Evolutionary conservation across 1,284 basidiomycete genomes (phyloP).

Genomic region (Sphagnurus paluster): DNA sequence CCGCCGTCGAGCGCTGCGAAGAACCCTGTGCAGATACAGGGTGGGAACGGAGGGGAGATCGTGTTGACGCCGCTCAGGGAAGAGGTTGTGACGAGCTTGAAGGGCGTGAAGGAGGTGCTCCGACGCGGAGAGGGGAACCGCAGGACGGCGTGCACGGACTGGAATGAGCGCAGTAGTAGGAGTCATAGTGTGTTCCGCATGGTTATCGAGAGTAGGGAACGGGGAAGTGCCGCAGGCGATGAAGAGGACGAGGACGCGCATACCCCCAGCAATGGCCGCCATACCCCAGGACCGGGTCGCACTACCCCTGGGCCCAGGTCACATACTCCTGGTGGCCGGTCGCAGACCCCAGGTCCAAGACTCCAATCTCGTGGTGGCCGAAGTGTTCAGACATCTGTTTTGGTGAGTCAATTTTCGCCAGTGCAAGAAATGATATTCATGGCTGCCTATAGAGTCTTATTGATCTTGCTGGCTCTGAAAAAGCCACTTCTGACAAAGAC

Average conservation of each 20-base stretch:
- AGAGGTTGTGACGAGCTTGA: slow-evolving; percentile 89
- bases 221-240: slow-evolving; percentile 38
- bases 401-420: slow-evolving; percentile 48
- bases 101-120: slow-evolving; percentile 83
- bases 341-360: slow-evolving; percentile 59
- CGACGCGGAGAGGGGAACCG: slow-evolving; percentile 85
- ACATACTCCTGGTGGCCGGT: slow-evolving; percentile 55
- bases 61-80: slow-evolving; percentile 78
- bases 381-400: slow-evolving; percentile 78
- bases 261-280: slow-evolving; percentile 29
- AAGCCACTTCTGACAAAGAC: slow-evolving; percentile 92
- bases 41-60: slow-evolving; percentile 59
- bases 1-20: slow-evolving; percentile 63
- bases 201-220: slow-evolving; percentile 80
- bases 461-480: slow-evolving; percentile 97
- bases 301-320: slow-evolving; percentile 63
- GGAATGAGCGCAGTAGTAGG: slow-evolving; percentile 93
- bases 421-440: slow-evolving; percentile 12
- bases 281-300: slow-evolving; percentile 46
- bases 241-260: slow-evolving; percentile 40
- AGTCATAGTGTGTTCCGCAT: slow-evolving; percentile 93
- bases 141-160: slow-evolving; percentile 93
- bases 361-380: slow-evolving; percentile 72
- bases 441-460: slow-evolving; percentile 67
- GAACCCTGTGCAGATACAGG: slow-evolving; percentile 72